Evolutionary conservation across 352 stramenopile genomes (phyloP).

Genomic region (Blastocystis sp.): DNA sequence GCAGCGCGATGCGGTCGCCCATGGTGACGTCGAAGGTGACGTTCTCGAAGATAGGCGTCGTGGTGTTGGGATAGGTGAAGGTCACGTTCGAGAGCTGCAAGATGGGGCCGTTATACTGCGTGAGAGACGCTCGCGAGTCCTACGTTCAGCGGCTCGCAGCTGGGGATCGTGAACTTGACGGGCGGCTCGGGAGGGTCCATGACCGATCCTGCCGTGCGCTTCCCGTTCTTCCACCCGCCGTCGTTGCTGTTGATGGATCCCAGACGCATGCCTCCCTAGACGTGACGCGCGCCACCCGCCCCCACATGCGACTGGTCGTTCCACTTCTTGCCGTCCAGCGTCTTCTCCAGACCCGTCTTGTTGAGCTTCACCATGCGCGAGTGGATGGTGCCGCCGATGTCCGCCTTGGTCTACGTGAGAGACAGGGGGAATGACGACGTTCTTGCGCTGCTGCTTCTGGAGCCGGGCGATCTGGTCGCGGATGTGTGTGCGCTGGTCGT

Average conservation of each 20-base stretch:
- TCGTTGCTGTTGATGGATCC: constrained; percentile 41
- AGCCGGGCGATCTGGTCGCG: constrained; percentile 66
- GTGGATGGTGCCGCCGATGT: constrained; percentile 24
- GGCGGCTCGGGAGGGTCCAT: constrained; percentile 50
- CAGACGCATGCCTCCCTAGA: constrained; percentile 6
- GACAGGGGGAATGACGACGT: not conserved
- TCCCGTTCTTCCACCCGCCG: constrained; percentile 52
- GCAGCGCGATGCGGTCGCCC: constrained; percentile 85
- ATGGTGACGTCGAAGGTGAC: constrained; percentile 82
- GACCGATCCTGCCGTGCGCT: constrained; percentile 30
- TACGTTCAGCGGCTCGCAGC: constrained; percentile 12
- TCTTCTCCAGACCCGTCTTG: constrained; percentile 54
- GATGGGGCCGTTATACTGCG: constrained; percentile 57
- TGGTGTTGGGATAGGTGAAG: constrained; percentile 58
- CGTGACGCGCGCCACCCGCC: not conserved
- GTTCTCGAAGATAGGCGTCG: constrained; percentile 76
- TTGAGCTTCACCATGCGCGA: constrained; percentile 49
- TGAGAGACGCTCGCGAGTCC: not conserved
- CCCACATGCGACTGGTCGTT: constrained; percentile 15
- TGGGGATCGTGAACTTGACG: constrained; percentile 55
- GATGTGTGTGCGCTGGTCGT: constrained; percentile 56
- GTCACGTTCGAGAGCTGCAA: constrained; percentile 58
- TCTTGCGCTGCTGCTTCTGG: constrained; percentile 69
- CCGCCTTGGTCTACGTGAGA: constrained; percentile 29
- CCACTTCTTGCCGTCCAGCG: constrained; percentile 52